These are phyloP conservation scores for Sarocladium brachiariae DNA, from an alignment of 2,329 filamentous ascomycete species.

Conservation along the genomic window DNA sequence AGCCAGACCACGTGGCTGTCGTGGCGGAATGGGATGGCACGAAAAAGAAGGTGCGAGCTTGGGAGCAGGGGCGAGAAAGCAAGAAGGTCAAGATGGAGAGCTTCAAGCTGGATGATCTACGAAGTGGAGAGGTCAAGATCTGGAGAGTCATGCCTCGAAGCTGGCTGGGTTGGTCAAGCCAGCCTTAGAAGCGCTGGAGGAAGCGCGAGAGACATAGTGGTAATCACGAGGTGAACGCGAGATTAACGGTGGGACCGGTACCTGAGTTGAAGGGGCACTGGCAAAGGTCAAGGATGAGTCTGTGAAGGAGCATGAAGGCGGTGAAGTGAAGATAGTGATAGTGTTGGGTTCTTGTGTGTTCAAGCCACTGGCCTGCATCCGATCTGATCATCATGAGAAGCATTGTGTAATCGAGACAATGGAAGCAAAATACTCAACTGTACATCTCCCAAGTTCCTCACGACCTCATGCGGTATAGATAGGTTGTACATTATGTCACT, in stretches of 20 bases:
- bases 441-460: too few relatives aligned
- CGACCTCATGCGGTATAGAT: too few relatives aligned
- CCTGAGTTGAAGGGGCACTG: background rate
- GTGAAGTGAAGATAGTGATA: background rate
- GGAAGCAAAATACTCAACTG: too few relatives aligned
- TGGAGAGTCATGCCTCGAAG: conserved; percentile 90
- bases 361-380: background rate
- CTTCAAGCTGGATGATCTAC: conserved; percentile 85
- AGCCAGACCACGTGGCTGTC: conserved; percentile 79
- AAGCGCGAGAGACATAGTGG: conserved; percentile 12
- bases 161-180: conserved; percentile 83
- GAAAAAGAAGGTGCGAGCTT: conserved; percentile 93
- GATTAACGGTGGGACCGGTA: background rate
- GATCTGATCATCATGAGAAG: background rate
- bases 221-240: background rate
- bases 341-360: conserved; percentile 1
- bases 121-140: conserved; percentile 91
- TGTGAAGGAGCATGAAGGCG: background rate
- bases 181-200: conserved; percentile 39
- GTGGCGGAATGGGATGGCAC: conserved; percentile 97
- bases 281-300: background rate
- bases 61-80: conserved; percentile 91
- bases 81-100: conserved; percentile 92
- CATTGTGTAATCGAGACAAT: conserved; percentile 2
- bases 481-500: too few relatives aligned